These are phyloP conservation scores for Flaveria bidentis DNA, from an alignment of 129 eudicot species.

Conservation along the genomic window DNA sequence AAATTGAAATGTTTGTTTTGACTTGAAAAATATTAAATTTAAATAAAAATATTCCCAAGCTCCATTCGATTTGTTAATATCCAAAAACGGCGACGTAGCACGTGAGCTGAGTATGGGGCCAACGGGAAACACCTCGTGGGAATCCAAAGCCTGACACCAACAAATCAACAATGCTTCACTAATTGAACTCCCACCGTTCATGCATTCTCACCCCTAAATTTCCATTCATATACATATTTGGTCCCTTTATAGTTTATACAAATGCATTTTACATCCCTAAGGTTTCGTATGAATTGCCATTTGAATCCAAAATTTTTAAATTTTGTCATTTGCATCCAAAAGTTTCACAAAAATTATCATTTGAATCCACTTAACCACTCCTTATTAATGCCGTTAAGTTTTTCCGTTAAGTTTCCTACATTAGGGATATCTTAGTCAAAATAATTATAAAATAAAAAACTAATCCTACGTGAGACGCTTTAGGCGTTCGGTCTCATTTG, in stretches of 20 bases:
- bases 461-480: too few relatives aligned
- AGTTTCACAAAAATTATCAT: too few relatives aligned
- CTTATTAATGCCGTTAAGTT: too few relatives aligned
- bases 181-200: background rate
- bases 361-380: too few relatives aligned
- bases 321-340: too few relatives aligned
- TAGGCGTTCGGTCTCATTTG: too few relatives aligned
- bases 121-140: constrained; percentile 31
- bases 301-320: too few relatives aligned
- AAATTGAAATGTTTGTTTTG: background rate
- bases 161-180: background rate
- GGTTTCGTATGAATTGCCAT: too few relatives aligned
- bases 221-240: background rate
- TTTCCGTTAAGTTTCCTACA: too few relatives aligned
- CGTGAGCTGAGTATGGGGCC: constrained; percentile 23
- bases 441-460: too few relatives aligned
- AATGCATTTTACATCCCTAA: too few relatives aligned
- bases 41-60: background rate
- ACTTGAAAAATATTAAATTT: background rate
- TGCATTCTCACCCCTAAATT: background rate
- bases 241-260: background rate
- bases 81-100: constrained; percentile 19
- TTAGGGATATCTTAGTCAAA: too few relatives aligned
- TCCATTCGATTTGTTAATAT: background rate
- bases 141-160: constrained; percentile 33